These are phyloP conservation scores for Fusarium musae DNA, from an alignment of 2,329 filamentous ascomycete genomes.

Conservation along the genomic window DNA sequence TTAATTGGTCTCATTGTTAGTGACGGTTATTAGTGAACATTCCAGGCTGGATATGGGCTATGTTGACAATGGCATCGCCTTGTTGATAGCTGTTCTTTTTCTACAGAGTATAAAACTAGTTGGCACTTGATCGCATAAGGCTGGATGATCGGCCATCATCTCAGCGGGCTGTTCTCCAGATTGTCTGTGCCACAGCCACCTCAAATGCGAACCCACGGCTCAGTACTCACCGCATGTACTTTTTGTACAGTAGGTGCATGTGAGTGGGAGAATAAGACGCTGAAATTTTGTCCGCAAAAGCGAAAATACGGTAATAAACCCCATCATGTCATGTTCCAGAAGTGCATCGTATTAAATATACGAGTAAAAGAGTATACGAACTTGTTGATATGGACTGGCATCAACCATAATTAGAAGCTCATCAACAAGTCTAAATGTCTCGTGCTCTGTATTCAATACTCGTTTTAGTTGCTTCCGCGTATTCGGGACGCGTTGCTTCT, in stretches of 20 bases:
- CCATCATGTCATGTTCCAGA: not conserved
- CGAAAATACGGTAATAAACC: not conserved
- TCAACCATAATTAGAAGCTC: not conserved
- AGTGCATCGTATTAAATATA: not conserved
- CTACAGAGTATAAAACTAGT: not conserved
- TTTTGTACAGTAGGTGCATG: not conserved
- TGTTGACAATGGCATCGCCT: not conserved
- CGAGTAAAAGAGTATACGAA: not conserved
- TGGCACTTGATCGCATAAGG: slow-evolving; percentile 16
- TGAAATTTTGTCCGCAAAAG: slow-evolving; percentile 15
- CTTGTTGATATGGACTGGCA: not conserved
- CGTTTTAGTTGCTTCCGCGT: slow-evolving; percentile 9
- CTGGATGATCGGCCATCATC: slow-evolving; percentile 14
- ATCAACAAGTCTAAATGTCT: not conserved
- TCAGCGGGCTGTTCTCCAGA: slow-evolving; percentile 8
- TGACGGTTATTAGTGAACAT: not conserved
- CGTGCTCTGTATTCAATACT: not conserved
- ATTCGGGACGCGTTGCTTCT: slow-evolving; percentile 11
- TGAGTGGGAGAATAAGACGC: slow-evolving; percentile 5
- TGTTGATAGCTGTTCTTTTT: not conserved
- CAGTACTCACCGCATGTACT: slow-evolving; percentile 16
- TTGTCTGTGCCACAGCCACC: not conserved
- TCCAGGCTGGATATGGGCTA: not conserved
- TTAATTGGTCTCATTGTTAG: not conserved
- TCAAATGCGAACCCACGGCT: slow-evolving; percentile 2